A percentile compares a stretch with the other conserved stretches of the same genome.
These are phyloP conservation scores for Amanita molliuscula DNA, from an alignment of 768 basidiomycete genomes.

Conservation along the genomic window DNA sequence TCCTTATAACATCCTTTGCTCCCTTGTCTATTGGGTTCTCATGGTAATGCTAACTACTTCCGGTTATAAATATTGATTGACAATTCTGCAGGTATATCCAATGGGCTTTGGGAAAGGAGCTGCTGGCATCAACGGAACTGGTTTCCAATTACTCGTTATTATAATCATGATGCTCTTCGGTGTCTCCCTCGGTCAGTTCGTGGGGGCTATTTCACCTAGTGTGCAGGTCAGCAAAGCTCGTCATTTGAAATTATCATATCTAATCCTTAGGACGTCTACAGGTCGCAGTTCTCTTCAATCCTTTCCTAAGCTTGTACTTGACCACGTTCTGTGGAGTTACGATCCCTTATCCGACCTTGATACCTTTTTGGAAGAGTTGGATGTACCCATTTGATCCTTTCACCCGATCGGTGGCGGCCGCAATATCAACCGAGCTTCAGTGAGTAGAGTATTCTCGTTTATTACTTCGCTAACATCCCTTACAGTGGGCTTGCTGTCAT, in stretches of 20 bases:
- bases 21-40: slow-evolving; percentile 63
- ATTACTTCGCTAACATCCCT: slow-evolving; percentile 8
- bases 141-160: slow-evolving; percentile 61
- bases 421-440: slow-evolving; percentile 73
- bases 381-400: slow-evolving; percentile 65
- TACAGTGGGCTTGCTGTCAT: slow-evolving; percentile 48
- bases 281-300: slow-evolving; percentile 75
- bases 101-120: slow-evolving; percentile 58
- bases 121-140: slow-evolving; percentile 52
- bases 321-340: slow-evolving; percentile 75
- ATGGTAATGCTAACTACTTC: slow-evolving; percentile 35
- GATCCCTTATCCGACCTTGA: slow-evolving; percentile 55
- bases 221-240: slow-evolving; percentile 34
- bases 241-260: slow-evolving; percentile 15
- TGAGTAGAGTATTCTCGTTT: slow-evolving; percentile 17
- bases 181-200: slow-evolving; percentile 63
- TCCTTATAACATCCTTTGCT: slow-evolving; percentile 66
- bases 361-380: slow-evolving; percentile 68
- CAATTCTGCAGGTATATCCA: slow-evolving; percentile 36
- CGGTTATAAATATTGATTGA: not conserved
- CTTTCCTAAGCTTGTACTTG: slow-evolving; percentile 57
- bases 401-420: slow-evolving; percentile 61
- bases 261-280: slow-evolving; percentile 12
- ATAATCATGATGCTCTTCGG: slow-evolving; percentile 56
- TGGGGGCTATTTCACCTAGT: slow-evolving; percentile 69